Evolutionary conservation across 768 basidiomycete genomes (phyloP).

Genomic region (Termitomyces eurrhizus): DNA sequence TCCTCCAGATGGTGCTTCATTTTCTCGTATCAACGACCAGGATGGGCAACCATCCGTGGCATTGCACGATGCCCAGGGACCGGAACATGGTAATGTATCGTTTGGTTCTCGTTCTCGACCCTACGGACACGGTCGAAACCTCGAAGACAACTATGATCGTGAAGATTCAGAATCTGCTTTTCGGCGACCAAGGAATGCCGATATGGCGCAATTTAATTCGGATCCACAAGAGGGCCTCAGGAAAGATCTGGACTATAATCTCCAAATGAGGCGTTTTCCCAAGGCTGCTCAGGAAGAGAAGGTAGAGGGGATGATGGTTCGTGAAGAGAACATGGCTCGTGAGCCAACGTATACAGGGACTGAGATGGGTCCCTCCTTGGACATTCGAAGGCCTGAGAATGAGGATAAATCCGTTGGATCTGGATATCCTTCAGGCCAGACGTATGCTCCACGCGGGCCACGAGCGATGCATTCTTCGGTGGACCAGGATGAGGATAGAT

Average conservation of each 20-base stretch:
- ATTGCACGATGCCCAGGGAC: neutral
- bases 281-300: neutral
- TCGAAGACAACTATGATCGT: neutral
- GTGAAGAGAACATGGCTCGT: neutral
- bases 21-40: neutral
- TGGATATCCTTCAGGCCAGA: constrained; percentile 23
- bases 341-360: neutral
- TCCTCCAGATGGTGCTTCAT: constrained; percentile 6
- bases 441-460: constrained; percentile 10
- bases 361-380: constrained; percentile 5
- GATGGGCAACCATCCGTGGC: neutral
- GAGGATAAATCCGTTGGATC: constrained; percentile 2
- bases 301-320: neutral
- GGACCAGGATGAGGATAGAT: constrained; percentile 3
- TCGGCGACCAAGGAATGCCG: neutral
- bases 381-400: neutral
- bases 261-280: neutral
- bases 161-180: neutral
- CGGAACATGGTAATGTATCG: neutral
- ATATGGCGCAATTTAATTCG: neutral
- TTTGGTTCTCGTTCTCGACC: neutral
- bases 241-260: neutral
- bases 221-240: neutral
- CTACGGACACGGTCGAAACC: neutral
- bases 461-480: constrained; percentile 24